Conservation (phyloP, 2,329 filamentous ascomycete species). For the Xylariaceae sp. region DNA sequence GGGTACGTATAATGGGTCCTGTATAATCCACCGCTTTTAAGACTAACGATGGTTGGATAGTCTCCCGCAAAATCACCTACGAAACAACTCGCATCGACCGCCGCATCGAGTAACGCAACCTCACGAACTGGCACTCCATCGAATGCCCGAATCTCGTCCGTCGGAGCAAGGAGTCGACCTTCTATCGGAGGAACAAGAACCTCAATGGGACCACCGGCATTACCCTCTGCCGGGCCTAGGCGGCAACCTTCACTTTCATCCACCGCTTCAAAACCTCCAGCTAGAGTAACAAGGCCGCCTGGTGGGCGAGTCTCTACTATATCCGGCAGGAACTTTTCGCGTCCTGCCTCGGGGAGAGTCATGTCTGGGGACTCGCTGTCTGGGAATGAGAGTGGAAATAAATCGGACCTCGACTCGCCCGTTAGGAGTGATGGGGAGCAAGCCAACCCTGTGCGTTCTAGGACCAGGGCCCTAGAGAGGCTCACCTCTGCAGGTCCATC, state of each 20-base stretch:
- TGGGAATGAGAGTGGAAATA: constrained; percentile 45
- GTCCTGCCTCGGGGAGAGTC: constrained; percentile 45
- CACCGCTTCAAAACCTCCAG: constrained; percentile 38
- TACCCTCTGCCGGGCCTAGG: constrained; percentile 47
- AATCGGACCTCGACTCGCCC: constrained; percentile 48
- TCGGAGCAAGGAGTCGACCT: constrained; percentile 55
- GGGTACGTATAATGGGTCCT: constrained; percentile 47
- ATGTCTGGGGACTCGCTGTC: constrained; percentile 52
- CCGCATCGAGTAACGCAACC: constrained; percentile 56
- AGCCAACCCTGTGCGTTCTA: constrained; percentile 54
- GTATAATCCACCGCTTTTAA: not conserved
- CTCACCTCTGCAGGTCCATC: constrained; percentile 43
- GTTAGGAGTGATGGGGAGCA: constrained; percentile 56
- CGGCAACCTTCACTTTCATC: constrained; percentile 51
- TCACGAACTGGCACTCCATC: constrained; percentile 69
- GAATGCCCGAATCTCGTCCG: constrained; percentile 50
- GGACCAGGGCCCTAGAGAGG: constrained; percentile 55
- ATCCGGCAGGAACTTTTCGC: constrained; percentile 41
- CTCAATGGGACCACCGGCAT: constrained; percentile 69
- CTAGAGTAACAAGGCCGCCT: constrained; percentile 40
- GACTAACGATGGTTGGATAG: constrained; percentile 45
- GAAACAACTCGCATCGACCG: constrained; percentile 65
- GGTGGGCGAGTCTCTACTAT: constrained; percentile 45
- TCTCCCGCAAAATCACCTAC: constrained; percentile 80
- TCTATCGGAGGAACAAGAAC: constrained; percentile 58